A percentile compares a stretch with the other conserved stretches of the same genome.
These are phyloP conservation scores for Sordariomycetes sp. DNA, from an alignment of 2,329 filamentous ascomycete genomes.

Conservation along the genomic window DNA sequence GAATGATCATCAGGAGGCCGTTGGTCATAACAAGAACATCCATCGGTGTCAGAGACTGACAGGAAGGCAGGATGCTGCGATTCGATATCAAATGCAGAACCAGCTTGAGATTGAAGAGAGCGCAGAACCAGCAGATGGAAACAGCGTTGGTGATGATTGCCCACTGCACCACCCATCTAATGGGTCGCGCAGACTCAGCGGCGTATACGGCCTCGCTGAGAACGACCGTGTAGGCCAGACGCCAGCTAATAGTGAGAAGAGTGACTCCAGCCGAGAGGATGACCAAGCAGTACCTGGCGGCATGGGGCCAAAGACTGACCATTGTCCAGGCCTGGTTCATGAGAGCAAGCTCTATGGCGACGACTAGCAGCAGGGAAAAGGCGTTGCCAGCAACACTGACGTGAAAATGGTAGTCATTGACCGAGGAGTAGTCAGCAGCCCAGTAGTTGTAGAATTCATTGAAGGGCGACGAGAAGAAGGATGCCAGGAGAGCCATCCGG, in stretches of 20 bases:
- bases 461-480: conserved; percentile 53
- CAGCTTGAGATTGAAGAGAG: conserved; percentile 44
- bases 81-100: conserved; percentile 36
- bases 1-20: conserved; percentile 45
- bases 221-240: conserved; percentile 23
- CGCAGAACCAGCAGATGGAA: conserved; percentile 43
- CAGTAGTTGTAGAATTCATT: conserved; percentile 53
- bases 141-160: conserved; percentile 28
- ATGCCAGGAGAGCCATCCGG: conserved; percentile 45
- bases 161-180: conserved; percentile 20
- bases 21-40: conserved; percentile 48
- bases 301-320: conserved; percentile 34
- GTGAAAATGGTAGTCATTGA: conserved; percentile 28
- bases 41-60: conserved; percentile 35
- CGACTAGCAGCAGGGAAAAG: conserved; percentile 32
- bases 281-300: conserved; percentile 20
- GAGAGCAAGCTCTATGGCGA: conserved; percentile 36
- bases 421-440: conserved; percentile 39
- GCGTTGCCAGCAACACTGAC: conserved; percentile 28
- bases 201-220: conserved; percentile 20
- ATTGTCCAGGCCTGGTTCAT: conserved; percentile 44
- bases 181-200: background rate
- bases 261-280: conserved; percentile 24
- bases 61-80: conserved; percentile 33
- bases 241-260: conserved; percentile 19